Percentiles rank a stretch among this genome's conserved stretches.
These are phyloP conservation scores for Leccinum barrowsii DNA, from an alignment of 768 basidiomycete genomes.

Conservation along the genomic window DNA sequence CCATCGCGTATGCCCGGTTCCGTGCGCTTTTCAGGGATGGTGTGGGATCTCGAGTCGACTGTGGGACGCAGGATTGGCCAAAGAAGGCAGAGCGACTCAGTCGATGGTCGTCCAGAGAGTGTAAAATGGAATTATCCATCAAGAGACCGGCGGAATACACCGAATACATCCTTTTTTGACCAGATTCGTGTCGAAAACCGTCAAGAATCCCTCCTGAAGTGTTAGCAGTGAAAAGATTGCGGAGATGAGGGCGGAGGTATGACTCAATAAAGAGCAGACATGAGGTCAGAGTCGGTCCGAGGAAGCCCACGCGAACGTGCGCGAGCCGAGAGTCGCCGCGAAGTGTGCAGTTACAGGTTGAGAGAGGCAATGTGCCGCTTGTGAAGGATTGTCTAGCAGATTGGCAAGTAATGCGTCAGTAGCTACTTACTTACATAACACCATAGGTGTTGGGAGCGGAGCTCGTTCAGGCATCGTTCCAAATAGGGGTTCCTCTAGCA, in stretches of 20 bases:
- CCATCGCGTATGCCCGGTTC: background rate
- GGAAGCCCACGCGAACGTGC: conserved; percentile 1
- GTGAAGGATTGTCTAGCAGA: background rate
- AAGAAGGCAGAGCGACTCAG: background rate
- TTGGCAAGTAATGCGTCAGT: background rate
- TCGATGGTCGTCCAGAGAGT: background rate
- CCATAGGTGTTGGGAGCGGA: background rate
- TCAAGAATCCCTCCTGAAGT: background rate
- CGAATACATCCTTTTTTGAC: no score
- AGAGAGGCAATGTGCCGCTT: background rate
- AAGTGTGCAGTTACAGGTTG: background rate
- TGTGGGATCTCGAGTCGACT: background rate
- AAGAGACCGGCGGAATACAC: background rate
- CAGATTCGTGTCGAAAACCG: background rate
- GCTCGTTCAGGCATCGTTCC: background rate
- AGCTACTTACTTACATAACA: background rate
- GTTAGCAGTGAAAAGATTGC: background rate
- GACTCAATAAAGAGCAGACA: background rate
- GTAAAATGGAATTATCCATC: background rate
- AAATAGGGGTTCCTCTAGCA: background rate
- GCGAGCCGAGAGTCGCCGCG: background rate
- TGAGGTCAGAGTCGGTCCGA: background rate
- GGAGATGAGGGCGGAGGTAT: background rate
- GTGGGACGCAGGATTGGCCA: background rate
- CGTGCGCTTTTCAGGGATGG: background rate